Base-by-base conservation (phyloP, 2,329 filamentous ascomycete genomes). In the Laburnicola sp. region DNA sequence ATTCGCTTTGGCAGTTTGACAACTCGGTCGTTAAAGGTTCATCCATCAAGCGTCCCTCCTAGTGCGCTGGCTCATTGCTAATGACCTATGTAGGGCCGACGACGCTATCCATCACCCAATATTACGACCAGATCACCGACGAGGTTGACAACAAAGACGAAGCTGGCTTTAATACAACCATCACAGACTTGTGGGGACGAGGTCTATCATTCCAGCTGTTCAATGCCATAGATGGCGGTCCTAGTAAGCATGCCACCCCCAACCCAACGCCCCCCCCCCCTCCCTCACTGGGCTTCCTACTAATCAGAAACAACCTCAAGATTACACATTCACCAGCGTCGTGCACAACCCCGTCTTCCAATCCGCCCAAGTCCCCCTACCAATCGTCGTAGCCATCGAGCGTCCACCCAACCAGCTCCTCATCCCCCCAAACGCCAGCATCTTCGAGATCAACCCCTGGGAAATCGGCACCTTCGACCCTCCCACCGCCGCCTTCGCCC, bases 181-280 rank as follows among this genome's bases (percentile, higher is more conserved):
- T 96, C 50, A 96, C 91, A 0, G 91, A 96, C 75, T 90, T 91
- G 71, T 96, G 91, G 78, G 89, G 89, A 25, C 86, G 91, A 51
- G 89, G 88, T 38, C 80, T 96, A 16, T 86, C 86, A 1, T 94
- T 87, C 73, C 91, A 96, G 74, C 81, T 96, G 41, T 82, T 96
- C 68, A 88, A 93, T 67, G 87, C 83, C 5, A 80, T 80, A 1
- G 74, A 88, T 53, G 91, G 91, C 34, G 91, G 89, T 0, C 4
- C 35, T 53, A 35, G 32, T 35, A 35, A 35, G 32, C 6, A 31
- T 35, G 10, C 4, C 5, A 35, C 10, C 16, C 5, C 32, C 5
- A 35, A n/a, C n/a, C n/a, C n/a, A n/a, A n/a, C n/a, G n/a, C n/a
- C n/a, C n/a, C n/a, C n/a, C n/a, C n/a, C n/a, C n/a, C n/a, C n/a